A percentile compares a stretch with the other conserved stretches of the same genome.
Evolutionary conservation across 768 basidiomycete species (phyloP).

Genomic region (Amanita phalloides): DNA sequence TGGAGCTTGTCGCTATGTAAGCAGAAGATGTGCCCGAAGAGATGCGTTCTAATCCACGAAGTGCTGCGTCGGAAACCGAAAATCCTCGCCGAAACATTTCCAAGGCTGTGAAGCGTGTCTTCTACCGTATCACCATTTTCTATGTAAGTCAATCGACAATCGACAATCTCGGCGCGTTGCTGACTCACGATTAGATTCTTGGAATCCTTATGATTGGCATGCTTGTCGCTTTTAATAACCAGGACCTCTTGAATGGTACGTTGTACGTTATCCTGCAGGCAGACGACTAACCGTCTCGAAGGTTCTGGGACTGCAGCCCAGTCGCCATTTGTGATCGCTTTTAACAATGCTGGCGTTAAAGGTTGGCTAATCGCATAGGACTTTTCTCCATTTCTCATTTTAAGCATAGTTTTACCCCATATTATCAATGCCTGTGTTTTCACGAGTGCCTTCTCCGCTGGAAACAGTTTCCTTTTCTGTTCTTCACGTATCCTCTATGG

Average conservation of each 20-base stretch:
- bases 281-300: constrained; percentile 4
- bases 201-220: constrained; percentile 69
- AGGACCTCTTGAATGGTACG: constrained; percentile 30
- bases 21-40: constrained; percentile 8
- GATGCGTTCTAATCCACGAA: constrained; percentile 13
- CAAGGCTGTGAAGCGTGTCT: constrained; percentile 66
- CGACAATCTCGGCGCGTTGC: not conserved
- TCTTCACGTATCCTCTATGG: constrained; percentile 43
- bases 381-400: not conserved
- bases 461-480: constrained; percentile 54
- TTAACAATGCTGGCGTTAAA: constrained; percentile 61
- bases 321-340: constrained; percentile 82
- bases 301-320: constrained; percentile 54
- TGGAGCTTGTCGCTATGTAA: constrained; percentile 66
- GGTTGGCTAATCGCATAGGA: constrained; percentile 18
- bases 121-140: constrained; percentile 73
- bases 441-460: constrained; percentile 63
- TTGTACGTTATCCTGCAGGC: not conserved
- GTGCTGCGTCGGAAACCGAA: constrained; percentile 67
- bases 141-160: constrained; percentile 33
- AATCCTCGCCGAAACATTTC: constrained; percentile 73
- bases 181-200: constrained; percentile 34
- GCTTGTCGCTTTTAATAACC: constrained; percentile 65
- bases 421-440: constrained; percentile 69
- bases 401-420: constrained; percentile 37